Evolutionary conservation across 805 yeast species (phyloP), one percentile per base, ranked within the genome.

Genomic region (Tetrapisispora nanseiensis): DNA sequence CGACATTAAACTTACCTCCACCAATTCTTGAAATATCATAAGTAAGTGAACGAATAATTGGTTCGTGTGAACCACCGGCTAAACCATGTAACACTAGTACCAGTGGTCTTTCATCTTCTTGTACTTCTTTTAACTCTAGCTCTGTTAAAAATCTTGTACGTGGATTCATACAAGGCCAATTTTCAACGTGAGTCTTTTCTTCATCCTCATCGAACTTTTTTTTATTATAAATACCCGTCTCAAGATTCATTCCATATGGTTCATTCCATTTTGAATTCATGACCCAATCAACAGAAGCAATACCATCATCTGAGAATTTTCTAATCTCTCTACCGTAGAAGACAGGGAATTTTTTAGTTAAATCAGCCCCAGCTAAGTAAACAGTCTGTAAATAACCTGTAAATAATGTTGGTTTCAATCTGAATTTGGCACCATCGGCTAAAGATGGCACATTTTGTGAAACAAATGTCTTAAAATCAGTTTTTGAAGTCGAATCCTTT

Each of bases 361-460:
- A 71, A 42, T 70, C 69, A 28, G 76, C 73, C 19, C 68, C 61
- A 1, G 80, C 74, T 35, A 87, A 76, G 52, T 75, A 78, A 54
- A 81, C 55, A 2, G 95, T 86, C 60, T 87, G 95, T 24, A 84
- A 62, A 43, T 80, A 71, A 16, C 95, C 95, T 46, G 77, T 78
- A 59, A 76, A 75, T 27, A 82, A 59, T 3, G 72, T 60, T 5
- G 90, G 90, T 46, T 76, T 73, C 56, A 80, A 65, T 59, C 74
- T 62, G 50, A 80, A 70, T 51, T 68, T 68, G 26, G 76, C 53
- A 5, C 71, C 70, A 37, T 72, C 55, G 29, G 58, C 56, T 43
- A 79, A 67, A 13, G 66, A 74, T 1, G 79, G 76, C 2, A 71
- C 60, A 30, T 54, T 43, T 19, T 51, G 44, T n/a, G 53, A 41